Base-by-base conservation (phyloP, 2,329 filamentous ascomycete genomes). In the Pseudocercospora macadamiae region DNA sequence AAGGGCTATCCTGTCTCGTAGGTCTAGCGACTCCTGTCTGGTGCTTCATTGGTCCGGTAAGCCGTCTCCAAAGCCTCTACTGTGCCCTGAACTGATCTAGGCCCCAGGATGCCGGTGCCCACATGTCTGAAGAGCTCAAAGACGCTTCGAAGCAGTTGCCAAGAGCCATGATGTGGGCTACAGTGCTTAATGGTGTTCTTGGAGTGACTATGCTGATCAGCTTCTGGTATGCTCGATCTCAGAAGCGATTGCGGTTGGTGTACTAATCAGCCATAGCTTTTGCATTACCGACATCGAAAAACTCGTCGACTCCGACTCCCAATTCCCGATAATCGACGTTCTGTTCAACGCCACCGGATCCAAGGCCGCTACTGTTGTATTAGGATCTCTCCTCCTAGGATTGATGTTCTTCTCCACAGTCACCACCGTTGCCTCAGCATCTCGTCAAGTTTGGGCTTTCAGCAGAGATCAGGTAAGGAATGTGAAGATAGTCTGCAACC, bases 61-160 rank as follows among this genome's bases (percentile, higher is more conserved):
- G 53, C n/a, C 8, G 16, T 23, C 3, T 16, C 23, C 7, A 9
- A 5, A 36, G 9, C 4, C 26, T 9, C 7, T 9, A 16, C 21
- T 5, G 44, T 30, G 37, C 23, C 10, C 45, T 51, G 44, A 51
- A 16, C 54, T 57, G 51, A 57, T 19, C 7, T 49, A 26, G 32
- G 25, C 19, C 8, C n/a, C 44, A 57, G 55, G 77, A 79, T 58
- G 74, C 75, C 8, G 75, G 75, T 21, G 68, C 70, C 8, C 71
- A 72, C 51, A 73, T 73, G 71, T 69, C 67, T 10, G 71, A 74
- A 54, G 71, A 74, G 44, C 54, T 73, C 42, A 66, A 68, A 51
- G 73, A 78, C 49, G 77, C 77, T 2, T 73, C 73, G 28, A 71
- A 74, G n/a, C 73, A 74, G 18, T 72, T 80, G 1, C 78, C 78